Conservation (phyloP, 495 filamentous ascomycete genomes). For the Penicillium riverlandense region DNA sequence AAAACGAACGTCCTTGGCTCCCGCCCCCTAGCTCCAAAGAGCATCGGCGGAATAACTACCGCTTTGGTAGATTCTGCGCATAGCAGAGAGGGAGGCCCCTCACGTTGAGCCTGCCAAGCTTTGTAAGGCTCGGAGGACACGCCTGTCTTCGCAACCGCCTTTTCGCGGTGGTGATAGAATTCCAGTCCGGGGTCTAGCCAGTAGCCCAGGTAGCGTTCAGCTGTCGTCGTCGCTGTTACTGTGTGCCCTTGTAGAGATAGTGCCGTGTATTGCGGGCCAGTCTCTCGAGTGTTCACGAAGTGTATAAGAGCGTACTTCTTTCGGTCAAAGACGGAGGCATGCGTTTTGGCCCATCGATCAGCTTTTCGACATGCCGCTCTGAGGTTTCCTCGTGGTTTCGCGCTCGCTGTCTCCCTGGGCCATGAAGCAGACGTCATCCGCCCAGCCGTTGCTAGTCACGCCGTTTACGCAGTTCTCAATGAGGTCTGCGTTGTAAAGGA, state of each 20-base stretch:
- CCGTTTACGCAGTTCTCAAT: too few species aligned
- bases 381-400: constrained; percentile 1
- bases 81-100: constrained; percentile 3
- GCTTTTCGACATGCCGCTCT: neutral
- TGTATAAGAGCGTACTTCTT: constrained; percentile 10
- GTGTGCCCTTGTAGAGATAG: neutral
- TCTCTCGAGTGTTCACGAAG: constrained; percentile 4
- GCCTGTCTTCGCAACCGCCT: constrained; percentile 6
- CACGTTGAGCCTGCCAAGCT: constrained; percentile 6
- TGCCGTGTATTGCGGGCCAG: neutral
- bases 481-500: too few species aligned
- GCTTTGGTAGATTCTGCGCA: constrained; percentile 1
- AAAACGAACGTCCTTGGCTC: too few species aligned
- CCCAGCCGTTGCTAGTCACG: too few species aligned
- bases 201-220: constrained; percentile 5
- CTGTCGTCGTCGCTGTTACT: neutral
- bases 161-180: constrained; percentile 3
- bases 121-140: constrained; percentile 5
- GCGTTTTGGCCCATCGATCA: constrained; percentile 3
- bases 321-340: constrained; percentile 10
- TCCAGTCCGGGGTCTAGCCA: constrained; percentile 11
- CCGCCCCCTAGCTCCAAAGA: too few species aligned
- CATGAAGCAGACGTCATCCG: too few species aligned
- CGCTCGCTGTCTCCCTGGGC: too few species aligned
- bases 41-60: neutral